A percentile compares a stretch with the other conserved stretches of the same genome.
Conservation (phyloP, 495 filamentous ascomycete genomes). For the Saxophila tyrrhenica region DNA sequence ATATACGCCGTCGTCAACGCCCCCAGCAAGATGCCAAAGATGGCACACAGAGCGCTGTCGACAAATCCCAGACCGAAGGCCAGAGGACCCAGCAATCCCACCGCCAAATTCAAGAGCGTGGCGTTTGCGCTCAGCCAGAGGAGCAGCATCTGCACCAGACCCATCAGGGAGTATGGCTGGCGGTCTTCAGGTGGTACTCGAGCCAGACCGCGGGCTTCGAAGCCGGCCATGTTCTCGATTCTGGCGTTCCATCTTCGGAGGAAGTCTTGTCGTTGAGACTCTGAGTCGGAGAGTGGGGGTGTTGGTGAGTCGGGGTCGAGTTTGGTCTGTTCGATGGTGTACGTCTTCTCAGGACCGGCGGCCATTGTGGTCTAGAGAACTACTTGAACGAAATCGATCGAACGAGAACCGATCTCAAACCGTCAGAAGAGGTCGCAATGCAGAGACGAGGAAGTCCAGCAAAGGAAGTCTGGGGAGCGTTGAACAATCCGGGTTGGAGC, state of each 20-base stretch:
- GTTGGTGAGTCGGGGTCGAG: background rate
- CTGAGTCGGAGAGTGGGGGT: too few species aligned
- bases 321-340: background rate
- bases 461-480: background rate
- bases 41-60: constrained; percentile 1
- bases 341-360: background rate
- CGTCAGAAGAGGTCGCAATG: background rate
- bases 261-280: too few species aligned
- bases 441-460: background rate
- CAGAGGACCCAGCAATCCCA: background rate
- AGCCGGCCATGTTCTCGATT: background rate
- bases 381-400: background rate
- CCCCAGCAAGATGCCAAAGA: constrained; percentile 4
- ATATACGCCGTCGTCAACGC: constrained; percentile 5
- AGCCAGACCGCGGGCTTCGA: constrained; percentile 1
- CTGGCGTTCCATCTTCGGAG: background rate
- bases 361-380: background rate
- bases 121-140: constrained; percentile 4
- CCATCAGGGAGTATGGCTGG: constrained; percentile 6
- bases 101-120: background rate
- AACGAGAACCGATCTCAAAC: too few species aligned
- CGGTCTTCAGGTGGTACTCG: constrained; percentile 2
- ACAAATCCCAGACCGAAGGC: background rate
- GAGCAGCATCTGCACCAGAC: constrained; percentile 18
- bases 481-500: background rate